Percentiles rank a stretch among this genome's conserved stretches.
Evolutionary conservation across 2,329 filamentous ascomycete genomes (phyloP).

Genomic region (Ciborinia camelliae): DNA sequence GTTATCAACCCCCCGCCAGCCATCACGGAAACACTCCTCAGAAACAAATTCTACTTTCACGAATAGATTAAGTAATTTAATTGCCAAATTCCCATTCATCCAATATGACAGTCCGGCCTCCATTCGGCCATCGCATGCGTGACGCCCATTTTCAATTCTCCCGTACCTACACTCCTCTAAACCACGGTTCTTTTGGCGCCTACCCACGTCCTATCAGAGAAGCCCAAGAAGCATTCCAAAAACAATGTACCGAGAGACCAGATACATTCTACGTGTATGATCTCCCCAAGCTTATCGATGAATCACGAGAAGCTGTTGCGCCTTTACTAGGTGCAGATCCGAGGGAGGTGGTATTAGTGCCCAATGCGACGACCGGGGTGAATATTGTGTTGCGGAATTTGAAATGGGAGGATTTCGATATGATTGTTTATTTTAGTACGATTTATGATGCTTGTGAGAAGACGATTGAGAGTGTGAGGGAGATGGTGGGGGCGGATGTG

Average conservation of each 20-base stretch:
- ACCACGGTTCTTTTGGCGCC: conserved; percentile 70
- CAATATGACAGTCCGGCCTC: conserved; percentile 15
- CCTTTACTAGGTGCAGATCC: conserved; percentile 60
- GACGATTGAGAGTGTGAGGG: conserved; percentile 61
- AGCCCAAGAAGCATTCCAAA: conserved; percentile 63
- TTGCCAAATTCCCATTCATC: background rate
- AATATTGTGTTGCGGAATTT: conserved; percentile 77
- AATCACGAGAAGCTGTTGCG: conserved; percentile 61
- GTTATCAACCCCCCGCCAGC: background rate
- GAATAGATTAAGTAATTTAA: background rate
- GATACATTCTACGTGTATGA: conserved; percentile 74
- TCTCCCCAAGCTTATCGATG: conserved; percentile 59
- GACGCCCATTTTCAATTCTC: conserved; percentile 30
- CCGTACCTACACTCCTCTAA: conserved; percentile 30
- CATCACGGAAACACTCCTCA: background rate
- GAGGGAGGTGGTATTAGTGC: conserved; percentile 69
- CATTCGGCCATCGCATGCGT: conserved; percentile 31
- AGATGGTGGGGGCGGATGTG: conserved; percentile 21
- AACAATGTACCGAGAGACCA: conserved; percentile 60
- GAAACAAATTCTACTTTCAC: background rate
- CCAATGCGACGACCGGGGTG: conserved; percentile 74
- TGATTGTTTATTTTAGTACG: conserved; percentile 73
- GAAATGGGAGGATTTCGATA: conserved; percentile 60
- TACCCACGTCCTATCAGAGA: conserved; percentile 61
- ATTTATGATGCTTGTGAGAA: conserved; percentile 78